phyloP scores from a whole-genome alignment of 129 eudicot species.

The Pittosporum tobira region DNA sequence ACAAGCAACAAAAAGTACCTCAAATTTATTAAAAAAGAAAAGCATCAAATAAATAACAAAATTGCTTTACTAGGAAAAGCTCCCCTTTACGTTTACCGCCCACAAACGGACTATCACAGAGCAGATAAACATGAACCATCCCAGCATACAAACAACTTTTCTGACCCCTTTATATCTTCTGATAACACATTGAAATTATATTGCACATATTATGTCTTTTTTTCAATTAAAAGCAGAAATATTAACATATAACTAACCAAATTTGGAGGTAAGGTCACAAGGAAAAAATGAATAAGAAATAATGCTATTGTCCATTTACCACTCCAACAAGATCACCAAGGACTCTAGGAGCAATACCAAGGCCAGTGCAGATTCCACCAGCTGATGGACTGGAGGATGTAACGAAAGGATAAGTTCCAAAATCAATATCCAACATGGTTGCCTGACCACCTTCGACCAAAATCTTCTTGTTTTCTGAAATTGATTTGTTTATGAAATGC shows the following conservation, averaged over 20 bases:
- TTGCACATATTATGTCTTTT: neutral
- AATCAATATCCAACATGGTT: conserved; percentile 94
- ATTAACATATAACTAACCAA: neutral
- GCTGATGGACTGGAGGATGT: conserved; percentile 98
- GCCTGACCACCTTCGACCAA: conserved; percentile 99
- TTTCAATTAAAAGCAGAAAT: too few relatives aligned
- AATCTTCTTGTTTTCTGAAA: conserved; percentile 65
- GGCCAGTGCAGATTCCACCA: conserved; percentile 98
- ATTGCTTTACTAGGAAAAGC: neutral
- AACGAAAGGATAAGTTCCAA: conserved; percentile 94
- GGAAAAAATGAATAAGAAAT: neutral
- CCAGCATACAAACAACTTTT: neutral
- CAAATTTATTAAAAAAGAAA: too few relatives aligned
- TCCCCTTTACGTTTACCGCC: neutral
- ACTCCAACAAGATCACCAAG: conserved; percentile 95
- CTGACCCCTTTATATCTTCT: neutral
- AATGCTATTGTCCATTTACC: conserved; percentile 37
- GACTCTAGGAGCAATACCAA: conserved; percentile 89
- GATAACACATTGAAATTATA: neutral
- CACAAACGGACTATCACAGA: neutral
- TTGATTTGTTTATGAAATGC: conserved; percentile 74
- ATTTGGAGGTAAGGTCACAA: neutral
- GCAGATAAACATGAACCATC: neutral
- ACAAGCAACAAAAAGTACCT: too few relatives aligned
- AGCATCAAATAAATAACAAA: too few relatives aligned